A percentile compares a stretch with the other conserved stretches of the same genome.
Evolutionary conservation across 164 flowering plant species (phyloP).

Genomic region (Brasenia schreberi): DNA sequence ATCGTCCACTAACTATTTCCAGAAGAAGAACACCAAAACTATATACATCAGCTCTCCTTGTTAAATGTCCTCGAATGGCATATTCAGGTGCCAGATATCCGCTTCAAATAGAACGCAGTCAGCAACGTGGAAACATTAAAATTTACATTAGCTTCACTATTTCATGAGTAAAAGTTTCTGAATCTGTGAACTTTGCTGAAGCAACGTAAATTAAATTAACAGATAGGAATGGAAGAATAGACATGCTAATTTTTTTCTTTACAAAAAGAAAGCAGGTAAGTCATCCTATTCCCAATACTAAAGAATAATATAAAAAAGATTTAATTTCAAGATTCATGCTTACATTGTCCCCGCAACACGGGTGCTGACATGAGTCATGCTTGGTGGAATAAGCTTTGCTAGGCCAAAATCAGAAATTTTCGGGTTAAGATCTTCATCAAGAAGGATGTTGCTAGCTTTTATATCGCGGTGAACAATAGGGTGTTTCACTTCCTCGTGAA

Average conservation of each 20-base stretch:
- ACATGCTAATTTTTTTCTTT: too few species aligned
- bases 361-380: conserved; percentile 89
- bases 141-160: too few species aligned
- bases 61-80: conserved; percentile 76
- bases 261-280: too few species aligned
- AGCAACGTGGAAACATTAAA: neutral
- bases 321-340: conserved; percentile 16
- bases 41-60: conserved; percentile 71
- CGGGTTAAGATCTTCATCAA: conserved; percentile 64
- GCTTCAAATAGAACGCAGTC: conserved; percentile 19
- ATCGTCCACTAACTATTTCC: conserved; percentile 78
- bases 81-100: conserved; percentile 96
- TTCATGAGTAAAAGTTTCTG: too few species aligned
- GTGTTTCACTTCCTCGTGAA: conserved; percentile 84
- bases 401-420: conserved; percentile 93
- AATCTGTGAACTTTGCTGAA: too few species aligned
- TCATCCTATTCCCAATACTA: too few species aligned
- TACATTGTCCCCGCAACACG: conserved; percentile 98
- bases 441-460: conserved; percentile 95
- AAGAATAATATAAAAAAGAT: too few species aligned
- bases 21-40: conserved; percentile 79
- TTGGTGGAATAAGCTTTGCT: conserved; percentile 75
- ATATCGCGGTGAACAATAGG: conserved; percentile 82
- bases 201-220: too few species aligned
- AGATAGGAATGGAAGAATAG: too few species aligned